Evolutionary conservation across 345 rosid species (phyloP).

Genomic region (Euphorbia pulcherrima): DNA sequence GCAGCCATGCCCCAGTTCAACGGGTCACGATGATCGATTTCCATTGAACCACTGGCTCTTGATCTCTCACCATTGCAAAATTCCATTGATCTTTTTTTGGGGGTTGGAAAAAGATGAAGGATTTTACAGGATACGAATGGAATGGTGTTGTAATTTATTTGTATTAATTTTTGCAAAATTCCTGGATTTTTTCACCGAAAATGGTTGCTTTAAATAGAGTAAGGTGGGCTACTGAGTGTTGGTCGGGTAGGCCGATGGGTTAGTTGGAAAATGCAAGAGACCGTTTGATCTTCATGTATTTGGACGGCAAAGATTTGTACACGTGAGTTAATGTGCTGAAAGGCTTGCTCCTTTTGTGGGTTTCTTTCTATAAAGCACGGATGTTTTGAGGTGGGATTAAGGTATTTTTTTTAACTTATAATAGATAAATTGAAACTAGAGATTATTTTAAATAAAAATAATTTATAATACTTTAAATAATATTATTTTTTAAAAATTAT

Average conservation of each 20-base stretch:
- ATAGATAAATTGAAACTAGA: too few species aligned
- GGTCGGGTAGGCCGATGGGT: constrained; percentile 37
- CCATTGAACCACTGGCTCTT: neutral
- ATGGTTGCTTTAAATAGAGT: constrained; percentile 28
- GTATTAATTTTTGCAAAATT: neutral
- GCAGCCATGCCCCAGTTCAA: constrained; percentile 65
- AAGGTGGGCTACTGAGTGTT: neutral
- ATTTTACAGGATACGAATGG: too few species aligned
- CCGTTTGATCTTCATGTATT: constrained; percentile 27
- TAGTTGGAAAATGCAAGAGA: constrained; percentile 29
- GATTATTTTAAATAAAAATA: too few species aligned
- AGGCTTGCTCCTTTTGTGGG: neutral
- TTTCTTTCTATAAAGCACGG: too few species aligned
- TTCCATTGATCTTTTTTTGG: constrained; percentile 8
- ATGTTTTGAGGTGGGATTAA: neutral
- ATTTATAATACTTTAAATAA: too few species aligned
- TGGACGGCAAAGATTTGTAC: constrained; percentile 18
- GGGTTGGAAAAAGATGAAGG: too few species aligned
- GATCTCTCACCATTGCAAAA: neutral
- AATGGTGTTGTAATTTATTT: too few species aligned
- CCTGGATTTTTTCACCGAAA: constrained; percentile 13
- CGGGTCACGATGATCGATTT: constrained; percentile 38
- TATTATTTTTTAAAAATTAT: too few species aligned
- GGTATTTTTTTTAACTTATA: too few species aligned
- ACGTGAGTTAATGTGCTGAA: neutral